These are phyloP conservation scores for Chaetomiaceae sp. DNA, from an alignment of 2,329 filamentous ascomycete species.

Conservation along the genomic window DNA sequence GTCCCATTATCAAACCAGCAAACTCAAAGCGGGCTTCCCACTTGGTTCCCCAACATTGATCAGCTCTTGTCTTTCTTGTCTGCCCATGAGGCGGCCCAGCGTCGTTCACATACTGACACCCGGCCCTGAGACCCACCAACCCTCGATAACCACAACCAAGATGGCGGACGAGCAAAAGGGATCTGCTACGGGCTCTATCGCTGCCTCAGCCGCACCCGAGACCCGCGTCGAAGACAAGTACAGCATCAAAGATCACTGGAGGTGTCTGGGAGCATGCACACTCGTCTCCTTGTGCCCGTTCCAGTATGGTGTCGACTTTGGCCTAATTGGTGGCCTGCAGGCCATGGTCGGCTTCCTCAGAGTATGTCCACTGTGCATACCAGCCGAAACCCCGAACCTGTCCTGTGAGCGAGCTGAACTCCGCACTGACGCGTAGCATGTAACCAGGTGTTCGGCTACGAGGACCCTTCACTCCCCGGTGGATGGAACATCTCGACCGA, in stretches of 20 bases:
- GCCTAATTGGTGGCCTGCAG: constrained; percentile 44
- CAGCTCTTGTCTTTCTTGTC: too few relatives aligned
- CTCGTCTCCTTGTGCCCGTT: constrained; percentile 45
- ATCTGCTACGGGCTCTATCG: neutral
- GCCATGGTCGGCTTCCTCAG: constrained; percentile 45
- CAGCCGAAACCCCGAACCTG: too few relatives aligned
- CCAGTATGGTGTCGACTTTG: constrained; percentile 47
- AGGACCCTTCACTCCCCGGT: constrained; percentile 28
- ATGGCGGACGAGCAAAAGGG: constrained; percentile 8
- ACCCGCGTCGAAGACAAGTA: constrained; percentile 10
- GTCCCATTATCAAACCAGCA: too few relatives aligned
- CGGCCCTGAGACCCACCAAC: neutral
- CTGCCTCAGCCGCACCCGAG: neutral
- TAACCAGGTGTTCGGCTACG: constrained; percentile 33
- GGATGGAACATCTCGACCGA: constrained; percentile 40
- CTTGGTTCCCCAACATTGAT: too few relatives aligned
- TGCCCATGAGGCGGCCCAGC: neutral
- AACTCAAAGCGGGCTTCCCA: too few relatives aligned
- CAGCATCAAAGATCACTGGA: constrained; percentile 28
- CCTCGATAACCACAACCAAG: neutral
- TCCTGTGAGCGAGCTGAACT: neutral
- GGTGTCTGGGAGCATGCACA: constrained; percentile 36
- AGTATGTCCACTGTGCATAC: constrained; percentile 28
- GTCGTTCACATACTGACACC: neutral
- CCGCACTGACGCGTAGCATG: neutral